A percentile compares a stretch with the other conserved stretches of the same genome.
Evolutionary conservation across 208 protist genomes (phyloP).

Genomic region (Tritrichomonas foetus): DNA sequence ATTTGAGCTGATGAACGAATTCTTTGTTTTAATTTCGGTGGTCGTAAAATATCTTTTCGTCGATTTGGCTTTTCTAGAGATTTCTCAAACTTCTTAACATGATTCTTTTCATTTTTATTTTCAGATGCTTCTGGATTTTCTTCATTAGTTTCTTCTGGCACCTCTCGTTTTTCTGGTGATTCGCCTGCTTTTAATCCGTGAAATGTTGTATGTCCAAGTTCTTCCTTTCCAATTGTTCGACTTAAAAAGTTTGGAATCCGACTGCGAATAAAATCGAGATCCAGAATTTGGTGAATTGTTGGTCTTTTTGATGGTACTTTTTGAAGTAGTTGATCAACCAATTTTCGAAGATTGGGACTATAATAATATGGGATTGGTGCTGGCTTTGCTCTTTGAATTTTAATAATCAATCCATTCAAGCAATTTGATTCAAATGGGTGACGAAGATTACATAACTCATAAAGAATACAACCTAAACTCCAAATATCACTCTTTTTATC

Average conservation of each 20-base stretch:
- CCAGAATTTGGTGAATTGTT: neutral
- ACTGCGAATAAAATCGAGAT: neutral
- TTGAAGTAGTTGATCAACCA: neutral
- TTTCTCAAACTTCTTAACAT: neutral
- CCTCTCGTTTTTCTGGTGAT: neutral
- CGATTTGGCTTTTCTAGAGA: neutral
- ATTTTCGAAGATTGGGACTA: neutral
- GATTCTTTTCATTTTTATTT: neutral
- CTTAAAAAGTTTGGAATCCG: neutral
- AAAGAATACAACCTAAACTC: constrained; percentile 21
- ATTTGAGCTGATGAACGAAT: too few species aligned
- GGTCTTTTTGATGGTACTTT: neutral
- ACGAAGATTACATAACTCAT: neutral
- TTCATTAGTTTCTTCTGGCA: neutral
- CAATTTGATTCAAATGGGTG: constrained; percentile 32
- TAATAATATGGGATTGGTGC: neutral
- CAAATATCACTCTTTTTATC: constrained; percentile 39
- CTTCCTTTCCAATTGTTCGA: neutral
- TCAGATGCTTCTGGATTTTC: neutral
- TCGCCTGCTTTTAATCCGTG: neutral
- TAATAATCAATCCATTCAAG: neutral
- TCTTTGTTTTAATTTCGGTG: too few species aligned
- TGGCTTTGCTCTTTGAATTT: neutral
- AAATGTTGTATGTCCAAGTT: constrained; percentile 1
- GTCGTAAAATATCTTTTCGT: too few species aligned